Percentiles rank a stretch among this genome's conserved stretches.
Conservation (phyloP, 176 grass and related monocot genomes). For the Oryza meridionalis region DNA sequence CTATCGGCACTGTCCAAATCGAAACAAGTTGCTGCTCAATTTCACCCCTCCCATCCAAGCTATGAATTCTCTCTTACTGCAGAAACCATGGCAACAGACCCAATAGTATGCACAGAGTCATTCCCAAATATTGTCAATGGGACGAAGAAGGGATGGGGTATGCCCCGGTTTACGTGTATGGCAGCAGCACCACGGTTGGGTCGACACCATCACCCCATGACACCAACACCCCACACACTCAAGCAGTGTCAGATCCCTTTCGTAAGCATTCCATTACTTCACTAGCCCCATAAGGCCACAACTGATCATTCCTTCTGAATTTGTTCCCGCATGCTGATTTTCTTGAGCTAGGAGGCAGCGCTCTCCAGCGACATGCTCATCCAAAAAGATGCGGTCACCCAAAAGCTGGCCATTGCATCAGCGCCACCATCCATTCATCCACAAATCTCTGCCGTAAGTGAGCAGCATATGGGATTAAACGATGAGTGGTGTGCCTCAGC, state of each 20-base stretch:
- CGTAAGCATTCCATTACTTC: not conserved
- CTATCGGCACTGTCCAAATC: not conserved
- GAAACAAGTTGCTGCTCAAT: not conserved
- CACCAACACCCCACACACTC: not conserved
- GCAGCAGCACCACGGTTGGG: not conserved
- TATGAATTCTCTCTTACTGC: not conserved
- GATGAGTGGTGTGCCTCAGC: not conserved
- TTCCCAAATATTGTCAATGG: not conserved
- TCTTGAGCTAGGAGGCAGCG: not conserved
- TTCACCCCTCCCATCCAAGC: not conserved
- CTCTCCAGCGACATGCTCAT: not conserved
- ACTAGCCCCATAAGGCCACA: not conserved
- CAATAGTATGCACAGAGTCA: not conserved
- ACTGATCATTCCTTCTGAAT: not conserved
- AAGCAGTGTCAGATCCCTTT: not conserved
- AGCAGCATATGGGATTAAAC: not conserved
- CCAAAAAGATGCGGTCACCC: not conserved
- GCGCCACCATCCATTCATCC: not conserved
- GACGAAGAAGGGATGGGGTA: not conserved
- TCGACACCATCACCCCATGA: not conserved
- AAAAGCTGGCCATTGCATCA: not conserved
- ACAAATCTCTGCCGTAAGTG: not conserved
- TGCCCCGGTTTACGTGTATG: not conserved
- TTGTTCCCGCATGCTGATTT: not conserved
- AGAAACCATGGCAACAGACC: not conserved